Evolutionary conservation across 2,329 filamentous ascomycete species (phyloP).

Genomic region (Colletotrichum sp.): DNA sequence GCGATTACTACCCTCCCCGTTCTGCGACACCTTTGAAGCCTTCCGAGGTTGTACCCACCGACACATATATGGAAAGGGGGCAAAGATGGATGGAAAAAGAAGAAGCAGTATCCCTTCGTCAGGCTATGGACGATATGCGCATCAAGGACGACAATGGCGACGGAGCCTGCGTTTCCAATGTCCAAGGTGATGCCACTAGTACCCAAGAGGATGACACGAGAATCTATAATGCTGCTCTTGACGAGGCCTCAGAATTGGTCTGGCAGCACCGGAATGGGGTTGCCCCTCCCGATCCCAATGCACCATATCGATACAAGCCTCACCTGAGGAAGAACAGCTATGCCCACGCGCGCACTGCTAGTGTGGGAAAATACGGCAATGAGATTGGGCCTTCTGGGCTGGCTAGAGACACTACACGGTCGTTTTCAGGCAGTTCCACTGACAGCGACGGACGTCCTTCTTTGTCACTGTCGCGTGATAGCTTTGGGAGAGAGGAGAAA

Average conservation of each 20-base stretch:
- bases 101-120: slow-evolving; percentile 72
- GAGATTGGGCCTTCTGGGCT: slow-evolving; percentile 52
- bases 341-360: slow-evolving; percentile 68
- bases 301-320: slow-evolving; percentile 70
- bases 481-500: neutral
- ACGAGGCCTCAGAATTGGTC: slow-evolving; percentile 81
- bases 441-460: slow-evolving; percentile 47
- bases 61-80: slow-evolving; percentile 75
- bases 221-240: slow-evolving; percentile 72
- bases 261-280: slow-evolving; percentile 73
- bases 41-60: slow-evolving; percentile 66
- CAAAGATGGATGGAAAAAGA: slow-evolving; percentile 83
- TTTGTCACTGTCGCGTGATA: slow-evolving; percentile 8
- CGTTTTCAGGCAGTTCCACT: slow-evolving; percentile 57
- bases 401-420: slow-evolving; percentile 49
- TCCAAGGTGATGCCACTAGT: neutral
- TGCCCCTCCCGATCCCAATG: slow-evolving; percentile 58
- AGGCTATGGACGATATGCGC: slow-evolving; percentile 78
- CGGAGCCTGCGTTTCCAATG: slow-evolving; percentile 21
- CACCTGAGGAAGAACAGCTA: slow-evolving; percentile 77
- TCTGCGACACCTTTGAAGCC: slow-evolving; percentile 54
- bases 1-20: slow-evolving; percentile 57
- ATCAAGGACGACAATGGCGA: slow-evolving; percentile 42
- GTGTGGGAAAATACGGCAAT: slow-evolving; percentile 54
- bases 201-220: slow-evolving; percentile 59